Evolutionary conservation across 306 rosid genomes (phyloP).

Genomic region (Casuarina cunninghamiana): DNA sequence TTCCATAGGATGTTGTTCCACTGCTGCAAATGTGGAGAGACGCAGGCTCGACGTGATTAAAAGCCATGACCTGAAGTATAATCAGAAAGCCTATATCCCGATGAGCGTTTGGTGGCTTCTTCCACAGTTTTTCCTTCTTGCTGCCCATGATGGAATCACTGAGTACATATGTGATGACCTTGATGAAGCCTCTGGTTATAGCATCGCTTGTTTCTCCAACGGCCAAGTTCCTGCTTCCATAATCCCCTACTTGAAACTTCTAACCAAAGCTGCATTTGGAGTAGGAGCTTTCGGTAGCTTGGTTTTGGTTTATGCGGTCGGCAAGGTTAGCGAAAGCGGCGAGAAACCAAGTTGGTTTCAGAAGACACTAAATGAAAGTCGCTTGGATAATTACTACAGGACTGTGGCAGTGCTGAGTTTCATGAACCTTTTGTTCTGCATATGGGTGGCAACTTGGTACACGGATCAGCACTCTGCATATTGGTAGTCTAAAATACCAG

Average conservation of each 20-base stretch:
- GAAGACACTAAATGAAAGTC: slow-evolving; percentile 32
- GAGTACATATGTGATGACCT: background rate
- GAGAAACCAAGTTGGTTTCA: slow-evolving; percentile 30
- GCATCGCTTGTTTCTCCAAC: slow-evolving; percentile 4
- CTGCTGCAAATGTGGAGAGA: too few relatives aligned
- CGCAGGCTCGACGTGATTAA: too few relatives aligned
- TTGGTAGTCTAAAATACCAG: too few relatives aligned
- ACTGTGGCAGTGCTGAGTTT: slow-evolving; percentile 18
- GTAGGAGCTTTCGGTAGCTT: slow-evolving; percentile 27
- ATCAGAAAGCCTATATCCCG: too few relatives aligned
- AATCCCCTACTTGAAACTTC: background rate
- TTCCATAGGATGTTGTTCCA: too few relatives aligned
- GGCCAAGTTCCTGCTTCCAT: background rate
- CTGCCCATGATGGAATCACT: background rate
- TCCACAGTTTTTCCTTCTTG: slow-evolving; percentile 35
- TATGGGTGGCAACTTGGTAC: slow-evolving; percentile 16
- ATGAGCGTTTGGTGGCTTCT: slow-evolving; percentile 25
- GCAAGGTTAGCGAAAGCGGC: too few relatives aligned
- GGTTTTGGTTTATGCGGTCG: too few relatives aligned
- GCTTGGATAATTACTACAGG: slow-evolving; percentile 39
- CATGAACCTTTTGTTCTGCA: slow-evolving; percentile 14
- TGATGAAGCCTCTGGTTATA: slow-evolving; percentile 16
- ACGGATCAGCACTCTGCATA: background rate
- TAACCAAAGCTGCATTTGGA: slow-evolving; percentile 16
- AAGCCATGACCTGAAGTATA: too few relatives aligned